Conservation (phyloP, 768 basidiomycete species). For the Floccularia luteovirens region DNA sequence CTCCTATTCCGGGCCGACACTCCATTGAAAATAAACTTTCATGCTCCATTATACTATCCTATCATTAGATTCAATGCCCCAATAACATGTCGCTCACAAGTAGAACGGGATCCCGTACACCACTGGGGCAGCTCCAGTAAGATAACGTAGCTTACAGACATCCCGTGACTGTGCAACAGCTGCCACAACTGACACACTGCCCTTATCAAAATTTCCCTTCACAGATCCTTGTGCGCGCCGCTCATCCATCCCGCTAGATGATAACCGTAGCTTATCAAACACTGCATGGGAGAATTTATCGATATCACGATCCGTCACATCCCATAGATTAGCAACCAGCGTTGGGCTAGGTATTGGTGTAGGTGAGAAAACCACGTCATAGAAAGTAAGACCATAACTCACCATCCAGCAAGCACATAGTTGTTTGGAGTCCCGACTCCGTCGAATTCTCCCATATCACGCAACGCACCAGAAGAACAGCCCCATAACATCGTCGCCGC, state of each 20-base stretch:
- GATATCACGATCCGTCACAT: slow-evolving; percentile 96
- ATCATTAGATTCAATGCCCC: not conserved
- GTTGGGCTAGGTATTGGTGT: slow-evolving; percentile 55
- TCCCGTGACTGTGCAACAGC: slow-evolving; percentile 80
- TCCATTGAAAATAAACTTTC: not conserved
- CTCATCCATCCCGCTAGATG: slow-evolving; percentile 17
- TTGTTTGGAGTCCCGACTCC: slow-evolving; percentile 86
- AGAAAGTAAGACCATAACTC: slow-evolving; percentile 22
- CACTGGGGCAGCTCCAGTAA: slow-evolving; percentile 93
- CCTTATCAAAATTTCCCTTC: slow-evolving; percentile 8
- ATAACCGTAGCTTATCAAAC: slow-evolving; percentile 62
- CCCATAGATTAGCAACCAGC: slow-evolving; percentile 93
- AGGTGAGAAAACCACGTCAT: not conserved
- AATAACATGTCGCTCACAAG: slow-evolving; percentile 23
- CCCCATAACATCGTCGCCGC: slow-evolving; percentile 98
- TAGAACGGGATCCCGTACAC: slow-evolving; percentile 96
- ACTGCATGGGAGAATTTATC: slow-evolving; percentile 87
- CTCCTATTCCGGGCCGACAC: not conserved
- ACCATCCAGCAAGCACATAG: slow-evolving; percentile 98
- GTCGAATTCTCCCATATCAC: slow-evolving; percentile 93
- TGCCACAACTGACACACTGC: slow-evolving; percentile 44
- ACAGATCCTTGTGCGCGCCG: slow-evolving; percentile 9
- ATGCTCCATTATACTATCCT: not conserved
- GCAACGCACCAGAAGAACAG: slow-evolving; percentile 86
- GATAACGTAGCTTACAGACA: slow-evolving; percentile 81